Evolutionary conservation across 2,329 filamentous ascomycete genomes (phyloP).

Genomic region (Botryotinia narcissicola): DNA sequence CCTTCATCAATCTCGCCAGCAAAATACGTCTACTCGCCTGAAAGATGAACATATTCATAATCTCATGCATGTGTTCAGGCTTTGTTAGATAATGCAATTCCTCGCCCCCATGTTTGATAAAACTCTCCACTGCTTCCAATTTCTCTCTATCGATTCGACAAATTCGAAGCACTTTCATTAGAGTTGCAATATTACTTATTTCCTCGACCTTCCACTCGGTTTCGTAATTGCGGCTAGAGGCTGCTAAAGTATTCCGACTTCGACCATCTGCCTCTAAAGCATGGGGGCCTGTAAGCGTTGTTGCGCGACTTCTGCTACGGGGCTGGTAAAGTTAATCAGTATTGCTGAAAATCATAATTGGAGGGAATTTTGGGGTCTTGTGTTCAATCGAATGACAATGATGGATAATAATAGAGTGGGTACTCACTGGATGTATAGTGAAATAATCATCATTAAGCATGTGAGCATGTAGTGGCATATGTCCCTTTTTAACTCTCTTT

Average conservation of each 20-base stretch:
- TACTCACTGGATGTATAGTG: slow-evolving; percentile 61
- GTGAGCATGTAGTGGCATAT: slow-evolving; percentile 52
- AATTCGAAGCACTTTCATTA: slow-evolving; percentile 66
- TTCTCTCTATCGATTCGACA: slow-evolving; percentile 88
- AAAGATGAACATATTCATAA: slow-evolving; percentile 86
- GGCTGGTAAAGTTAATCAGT: slow-evolving; percentile 31
- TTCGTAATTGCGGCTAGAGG: slow-evolving; percentile 34
- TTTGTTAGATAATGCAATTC: slow-evolving; percentile 71
- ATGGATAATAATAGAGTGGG: not conserved
- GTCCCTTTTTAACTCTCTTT: slow-evolving; percentile 66
- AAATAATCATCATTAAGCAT: slow-evolving; percentile 78
- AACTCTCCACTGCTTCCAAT: slow-evolving; percentile 77
- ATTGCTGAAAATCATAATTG: not conserved
- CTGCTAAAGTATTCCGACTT: slow-evolving; percentile 35
- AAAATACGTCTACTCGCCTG: slow-evolving; percentile 81
- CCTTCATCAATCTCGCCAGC: slow-evolving; percentile 65
- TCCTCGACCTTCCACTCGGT: slow-evolving; percentile 53
- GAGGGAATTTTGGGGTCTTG: too few relatives aligned
- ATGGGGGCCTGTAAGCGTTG: slow-evolving; percentile 27
- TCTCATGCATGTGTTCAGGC: slow-evolving; percentile 71
- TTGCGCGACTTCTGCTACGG: slow-evolving; percentile 43
- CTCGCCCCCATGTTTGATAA: slow-evolving; percentile 71
- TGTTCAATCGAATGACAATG: not conserved
- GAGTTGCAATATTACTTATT: slow-evolving; percentile 53
- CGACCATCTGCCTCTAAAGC: slow-evolving; percentile 8